phyloP scores from a whole-genome alignment of 2,329 filamentous ascomycete species.

The Colletotrichum spaethianum region DNA sequence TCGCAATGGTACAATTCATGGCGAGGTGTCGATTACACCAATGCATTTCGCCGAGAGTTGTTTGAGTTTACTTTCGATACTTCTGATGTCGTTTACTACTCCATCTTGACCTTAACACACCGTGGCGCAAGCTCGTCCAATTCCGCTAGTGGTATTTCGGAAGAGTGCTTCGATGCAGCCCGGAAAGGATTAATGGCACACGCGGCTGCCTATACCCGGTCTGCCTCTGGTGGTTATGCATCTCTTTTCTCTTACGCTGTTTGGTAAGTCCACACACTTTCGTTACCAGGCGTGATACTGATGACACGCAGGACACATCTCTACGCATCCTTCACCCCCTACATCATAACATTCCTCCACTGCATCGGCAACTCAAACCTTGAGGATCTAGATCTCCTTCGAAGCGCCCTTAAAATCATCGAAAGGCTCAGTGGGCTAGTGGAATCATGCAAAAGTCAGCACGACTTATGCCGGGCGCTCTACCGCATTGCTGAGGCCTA shows the following conservation, averaged over 20 bases:
- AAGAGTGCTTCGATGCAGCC: constrained; percentile 42
- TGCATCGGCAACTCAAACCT: constrained; percentile 38
- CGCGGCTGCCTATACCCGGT: constrained; percentile 37
- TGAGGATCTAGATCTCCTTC: constrained; percentile 31
- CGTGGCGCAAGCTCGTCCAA: constrained; percentile 39
- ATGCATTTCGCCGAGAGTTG: constrained; percentile 38
- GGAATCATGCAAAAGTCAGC: constrained; percentile 24
- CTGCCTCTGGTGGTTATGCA: constrained; percentile 27
- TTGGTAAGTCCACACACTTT: constrained; percentile 33
- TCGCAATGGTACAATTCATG: constrained; percentile 39
- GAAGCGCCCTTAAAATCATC: constrained; percentile 20
- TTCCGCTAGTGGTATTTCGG: constrained; percentile 35
- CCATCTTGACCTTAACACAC: constrained; percentile 42
- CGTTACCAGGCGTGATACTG: background rate
- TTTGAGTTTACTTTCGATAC: constrained; percentile 40
- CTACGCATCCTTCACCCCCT: constrained; percentile 44
- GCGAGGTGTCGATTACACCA: constrained; percentile 36
- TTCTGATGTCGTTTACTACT: constrained; percentile 43
- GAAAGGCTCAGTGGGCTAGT: constrained; percentile 19
- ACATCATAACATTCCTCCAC: constrained; percentile 44
- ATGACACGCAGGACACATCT: constrained; percentile 40
- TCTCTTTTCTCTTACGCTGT: constrained; percentile 42
- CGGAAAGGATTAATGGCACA: constrained; percentile 41
- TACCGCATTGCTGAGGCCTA: constrained; percentile 35
- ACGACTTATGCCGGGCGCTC: constrained; percentile 22